These are phyloP conservation scores for Ophiostoma tasmaniense DNA, from an alignment of 2,329 filamentous ascomycete species.

Conservation along the genomic window DNA sequence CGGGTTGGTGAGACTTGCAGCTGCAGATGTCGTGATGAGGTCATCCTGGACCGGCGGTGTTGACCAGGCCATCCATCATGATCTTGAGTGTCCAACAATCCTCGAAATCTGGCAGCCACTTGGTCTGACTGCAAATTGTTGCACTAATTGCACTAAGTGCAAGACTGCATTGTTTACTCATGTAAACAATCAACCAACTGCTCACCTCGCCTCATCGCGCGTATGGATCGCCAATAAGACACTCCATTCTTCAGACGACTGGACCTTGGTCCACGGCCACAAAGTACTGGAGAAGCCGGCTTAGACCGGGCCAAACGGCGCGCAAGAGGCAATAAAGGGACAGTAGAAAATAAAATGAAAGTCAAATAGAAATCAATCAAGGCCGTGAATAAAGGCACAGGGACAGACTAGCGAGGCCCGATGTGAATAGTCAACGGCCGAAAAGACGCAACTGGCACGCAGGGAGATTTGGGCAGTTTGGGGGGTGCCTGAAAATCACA, in stretches of 20 bases:
- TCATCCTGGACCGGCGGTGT: background rate
- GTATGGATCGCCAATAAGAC: conserved; percentile 10
- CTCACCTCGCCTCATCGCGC: background rate
- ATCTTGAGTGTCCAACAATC: background rate
- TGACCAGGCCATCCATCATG: background rate
- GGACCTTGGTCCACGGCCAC: background rate
- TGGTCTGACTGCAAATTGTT: background rate
- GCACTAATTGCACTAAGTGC: too few species aligned
- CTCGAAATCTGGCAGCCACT: background rate
- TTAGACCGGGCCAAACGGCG: background rate
- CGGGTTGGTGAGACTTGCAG: background rate
- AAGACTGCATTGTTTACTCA: background rate
- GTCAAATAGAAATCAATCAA: background rate
- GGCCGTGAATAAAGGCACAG: background rate
- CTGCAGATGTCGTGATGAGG: background rate
- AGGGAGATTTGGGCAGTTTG: conserved; percentile 16
- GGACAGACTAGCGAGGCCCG: background rate
- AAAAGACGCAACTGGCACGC: conserved; percentile 19
- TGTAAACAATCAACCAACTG: background rate
- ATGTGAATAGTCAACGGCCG: background rate
- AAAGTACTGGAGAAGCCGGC: background rate
- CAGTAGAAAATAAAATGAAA: background rate
- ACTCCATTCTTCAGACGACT: conserved; percentile 15
- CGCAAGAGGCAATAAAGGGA: background rate
- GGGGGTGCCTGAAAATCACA: background rate